Base-by-base conservation (phyloP, 2,329 filamentous ascomycete species). In the Aspergillus novofumigatus region DNA sequence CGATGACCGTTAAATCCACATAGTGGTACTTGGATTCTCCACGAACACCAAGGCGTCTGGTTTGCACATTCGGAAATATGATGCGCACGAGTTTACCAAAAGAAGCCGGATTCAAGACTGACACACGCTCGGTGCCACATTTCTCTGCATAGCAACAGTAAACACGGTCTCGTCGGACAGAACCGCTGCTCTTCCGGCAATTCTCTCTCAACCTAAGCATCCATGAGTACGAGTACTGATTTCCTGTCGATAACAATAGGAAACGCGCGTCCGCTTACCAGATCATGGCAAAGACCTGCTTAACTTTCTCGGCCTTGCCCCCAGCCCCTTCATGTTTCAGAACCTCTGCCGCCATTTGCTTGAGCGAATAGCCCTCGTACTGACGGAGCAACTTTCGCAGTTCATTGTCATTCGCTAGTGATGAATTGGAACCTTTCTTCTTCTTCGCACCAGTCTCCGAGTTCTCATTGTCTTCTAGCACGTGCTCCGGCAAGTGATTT, bases 21-120 rank as follows among this genome's bases (percentile, higher is more conserved):
- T 99, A 99, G 75, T 99, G 94, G 73, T 99, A 99, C 72, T 99
- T 99, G 14, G 94, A 99, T 77, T 97, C 93, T 62, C 94, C 94
- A 53, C 94, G 86, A 49, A 97, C 92, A 61, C 94, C 94, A 11
- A 99, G 81, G 62, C 94, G 85, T 58, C 94, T 84, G 32, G 94
- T 99, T 75, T 96, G 93, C 23, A 99, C 87, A 45, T 92, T 93
- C 0, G 94, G 93, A 67, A 97, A 99, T 52, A 99, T 89, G 42
- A 99, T 93, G 32, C 94, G 87, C 35, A 99, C 94, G 47, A 99
- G 84, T 75, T 99, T 99, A 56, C 94, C 94, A 75, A 99, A 99
- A 28, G 93, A 97, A 9, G 94, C 94, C 45, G 94, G 94, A 69
- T 99, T 99, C 56, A 99, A 78, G 9, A 96, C 92, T 0, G 94